These are phyloP conservation scores for Lindgomyces ingoldianus DNA, from an alignment of 495 filamentous ascomycete genomes.

Conservation along the genomic window DNA sequence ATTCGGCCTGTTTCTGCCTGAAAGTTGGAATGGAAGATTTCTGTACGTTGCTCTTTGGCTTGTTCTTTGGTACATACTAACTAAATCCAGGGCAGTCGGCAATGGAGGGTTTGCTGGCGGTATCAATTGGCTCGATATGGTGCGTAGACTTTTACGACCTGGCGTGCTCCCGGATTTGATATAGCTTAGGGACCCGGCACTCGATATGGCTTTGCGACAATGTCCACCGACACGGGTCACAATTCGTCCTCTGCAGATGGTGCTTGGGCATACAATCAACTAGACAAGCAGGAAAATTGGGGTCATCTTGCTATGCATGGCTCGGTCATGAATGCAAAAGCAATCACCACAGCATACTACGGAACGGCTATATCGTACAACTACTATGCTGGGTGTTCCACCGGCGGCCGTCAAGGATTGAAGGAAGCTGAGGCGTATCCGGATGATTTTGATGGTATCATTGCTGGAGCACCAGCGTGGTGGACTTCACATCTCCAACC, in stretches of 20 bases:
- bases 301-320: constrained; percentile 56
- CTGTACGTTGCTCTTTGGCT: constrained; percentile 25
- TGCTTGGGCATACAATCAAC: constrained; percentile 52
- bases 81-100: constrained; percentile 41
- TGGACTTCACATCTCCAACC: constrained; percentile 45
- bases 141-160: constrained; percentile 25
- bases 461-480: constrained; percentile 61
- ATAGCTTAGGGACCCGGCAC: constrained; percentile 31
- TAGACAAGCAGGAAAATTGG: constrained; percentile 44
- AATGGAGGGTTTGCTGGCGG: constrained; percentile 57
- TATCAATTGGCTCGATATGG: constrained; percentile 59
- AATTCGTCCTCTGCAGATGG: constrained; percentile 46
- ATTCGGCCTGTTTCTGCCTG: constrained; percentile 47
- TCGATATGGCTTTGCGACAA: constrained; percentile 53
- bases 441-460: constrained; percentile 65
- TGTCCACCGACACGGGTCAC: constrained; percentile 61
- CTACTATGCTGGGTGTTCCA: constrained; percentile 63
- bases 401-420: constrained; percentile 60
- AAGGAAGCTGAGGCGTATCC: constrained; percentile 57
- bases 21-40: constrained; percentile 54
- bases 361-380: constrained; percentile 46
- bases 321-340: constrained; percentile 47
- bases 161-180: not conserved
- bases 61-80: not conserved
- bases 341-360: constrained; percentile 50